phyloP scores from a whole-genome alignment of 2,329 filamentous ascomycete genomes.

The Nothophaeocryptopus gaeumannii region DNA sequence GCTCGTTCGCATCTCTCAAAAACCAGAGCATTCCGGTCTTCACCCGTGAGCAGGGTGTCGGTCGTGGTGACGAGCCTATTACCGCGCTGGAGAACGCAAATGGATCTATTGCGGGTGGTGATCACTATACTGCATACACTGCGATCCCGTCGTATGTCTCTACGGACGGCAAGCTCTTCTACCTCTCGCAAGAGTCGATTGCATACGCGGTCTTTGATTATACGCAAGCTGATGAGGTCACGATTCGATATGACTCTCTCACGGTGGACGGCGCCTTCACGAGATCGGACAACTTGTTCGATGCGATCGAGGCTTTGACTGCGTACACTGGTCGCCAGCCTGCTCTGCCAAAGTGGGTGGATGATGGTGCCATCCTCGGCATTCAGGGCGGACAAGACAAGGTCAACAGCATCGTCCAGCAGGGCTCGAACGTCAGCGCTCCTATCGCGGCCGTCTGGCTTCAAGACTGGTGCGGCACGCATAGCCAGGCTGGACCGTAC shows the following conservation, averaged over 20 bases:
- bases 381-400: constrained; percentile 39
- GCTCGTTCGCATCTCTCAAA: constrained; percentile 30
- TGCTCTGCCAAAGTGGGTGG: constrained; percentile 32
- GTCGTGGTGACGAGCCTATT: constrained; percentile 30
- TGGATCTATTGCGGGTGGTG: constrained; percentile 31
- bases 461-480: constrained; percentile 40
- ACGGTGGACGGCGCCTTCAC: constrained; percentile 27
- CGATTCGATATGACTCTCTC: constrained; percentile 26
- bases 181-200: constrained; percentile 31
- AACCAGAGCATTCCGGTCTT: constrained; percentile 30
- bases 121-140: constrained; percentile 36
- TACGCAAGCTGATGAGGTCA: constrained; percentile 22
- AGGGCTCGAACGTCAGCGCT: constrained; percentile 31
- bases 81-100: constrained; percentile 27
- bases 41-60: constrained; percentile 32
- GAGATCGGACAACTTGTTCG: constrained; percentile 28
- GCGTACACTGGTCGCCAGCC: constrained; percentile 37
- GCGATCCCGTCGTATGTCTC: constrained; percentile 35
- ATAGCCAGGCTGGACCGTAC: constrained; percentile 35
- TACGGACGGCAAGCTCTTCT: constrained; percentile 34
- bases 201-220: constrained; percentile 37
- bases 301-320: constrained; percentile 36
- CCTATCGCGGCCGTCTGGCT: constrained; percentile 39
- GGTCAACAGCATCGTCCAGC: constrained; percentile 35
- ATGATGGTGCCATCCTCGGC: constrained; percentile 37